Evolutionary conservation across 2,329 filamentous ascomycete genomes (phyloP).

Genomic region (Alternaria brassicae): DNA sequence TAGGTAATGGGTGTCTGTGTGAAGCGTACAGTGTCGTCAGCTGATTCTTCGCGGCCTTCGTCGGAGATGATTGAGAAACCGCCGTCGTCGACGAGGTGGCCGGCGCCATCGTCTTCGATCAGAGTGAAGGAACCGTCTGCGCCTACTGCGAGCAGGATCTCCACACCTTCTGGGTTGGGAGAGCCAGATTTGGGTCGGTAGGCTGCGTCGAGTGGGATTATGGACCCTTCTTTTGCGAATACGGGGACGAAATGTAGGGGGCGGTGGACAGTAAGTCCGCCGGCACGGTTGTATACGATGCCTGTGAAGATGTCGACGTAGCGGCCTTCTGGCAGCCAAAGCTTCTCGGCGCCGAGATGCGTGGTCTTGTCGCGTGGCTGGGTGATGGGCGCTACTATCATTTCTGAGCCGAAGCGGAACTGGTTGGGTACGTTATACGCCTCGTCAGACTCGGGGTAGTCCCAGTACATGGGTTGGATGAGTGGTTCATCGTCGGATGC

Average conservation of each 20-base stretch:
- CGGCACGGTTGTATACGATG: constrained; percentile 64
- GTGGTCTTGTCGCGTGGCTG: constrained; percentile 57
- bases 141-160: constrained; percentile 58
- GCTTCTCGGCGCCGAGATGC: constrained; percentile 57
- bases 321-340: constrained; percentile 64
- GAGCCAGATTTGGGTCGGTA: constrained; percentile 57
- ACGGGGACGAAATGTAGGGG: constrained; percentile 60
- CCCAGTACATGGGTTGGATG: constrained; percentile 70
- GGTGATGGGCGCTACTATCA: constrained; percentile 66
- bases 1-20: constrained; percentile 47
- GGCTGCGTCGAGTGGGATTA: constrained; percentile 62
- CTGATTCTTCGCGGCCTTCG: constrained; percentile 26
- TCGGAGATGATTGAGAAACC: constrained; percentile 55
- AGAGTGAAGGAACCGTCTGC: constrained; percentile 59
- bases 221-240: constrained; percentile 63
- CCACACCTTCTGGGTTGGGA: constrained; percentile 56
- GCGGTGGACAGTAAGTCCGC: constrained; percentile 61
- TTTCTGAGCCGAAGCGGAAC: constrained; percentile 64
- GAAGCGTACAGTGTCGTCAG: constrained; percentile 40
- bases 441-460: constrained; percentile 59
- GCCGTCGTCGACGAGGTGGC: constrained; percentile 46
- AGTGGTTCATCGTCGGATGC: constrained; percentile 59
- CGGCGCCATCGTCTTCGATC: constrained; percentile 56
- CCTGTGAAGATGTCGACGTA: constrained; percentile 67
- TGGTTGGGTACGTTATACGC: constrained; percentile 66